Evolutionary conservation across 768 basidiomycete species (phyloP), one percentile per base, ranked within the genome.

Genomic region (Boletus fagicola): DNA sequence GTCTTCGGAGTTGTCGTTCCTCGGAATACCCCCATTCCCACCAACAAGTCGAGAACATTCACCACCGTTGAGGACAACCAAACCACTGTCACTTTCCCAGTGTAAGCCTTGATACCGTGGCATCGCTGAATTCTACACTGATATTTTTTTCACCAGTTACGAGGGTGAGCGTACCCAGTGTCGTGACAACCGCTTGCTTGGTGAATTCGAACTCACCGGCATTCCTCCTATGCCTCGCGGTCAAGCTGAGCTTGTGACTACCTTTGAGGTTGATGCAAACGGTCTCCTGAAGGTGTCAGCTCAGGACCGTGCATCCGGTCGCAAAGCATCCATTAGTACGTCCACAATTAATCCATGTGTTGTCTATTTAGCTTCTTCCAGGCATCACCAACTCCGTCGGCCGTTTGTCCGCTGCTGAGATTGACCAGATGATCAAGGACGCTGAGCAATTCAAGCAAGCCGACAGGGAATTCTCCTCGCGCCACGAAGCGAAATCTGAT

Each of bases 21-120:
- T 72, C 91, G 97, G 68, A 99, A 99, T 83, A 98, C 97, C 63
- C 94, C 96, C 68, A 98, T 99, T 76, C 97, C 97, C 56, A 94
- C 96, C 74, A 98, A 95, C 87, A 99, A 98, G 81, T 95, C 94
- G 39, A 84, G 97, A 72, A 92, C 91, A 50, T 99, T 99, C 84
- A 99, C 97, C 66, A 99, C 97, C 53, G 97, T 99, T 62, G 97
- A 99, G 85, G 97, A 99, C 83, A 99, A 98, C 83, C 97, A 98
- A 79, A 99, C 97, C 60, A 96, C 92, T 60, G 97, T 99, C 79
- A 98, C 96, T 63, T 99, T 98, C 93, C 97, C 97, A 67, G 97
- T 99, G 85, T 88, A 78, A 70, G 85, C 71, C 12, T 16, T 35
- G 40, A 36, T 47, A 12, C 24, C 16, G 11, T 46, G 28, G 18